phyloP scores from a whole-genome alignment of 805 yeast genomes.

The Novakomyces olei region DNA sequence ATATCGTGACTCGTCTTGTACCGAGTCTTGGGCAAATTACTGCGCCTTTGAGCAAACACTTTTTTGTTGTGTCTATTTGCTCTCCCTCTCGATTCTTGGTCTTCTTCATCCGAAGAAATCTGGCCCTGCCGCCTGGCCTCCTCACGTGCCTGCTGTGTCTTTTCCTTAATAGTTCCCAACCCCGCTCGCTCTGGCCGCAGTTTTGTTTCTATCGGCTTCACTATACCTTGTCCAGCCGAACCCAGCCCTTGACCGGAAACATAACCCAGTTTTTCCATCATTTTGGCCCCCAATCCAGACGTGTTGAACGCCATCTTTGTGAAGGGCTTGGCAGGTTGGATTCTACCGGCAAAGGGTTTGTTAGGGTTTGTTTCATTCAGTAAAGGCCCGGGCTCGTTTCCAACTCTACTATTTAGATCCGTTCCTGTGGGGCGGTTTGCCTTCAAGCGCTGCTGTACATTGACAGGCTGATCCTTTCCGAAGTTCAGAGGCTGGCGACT shows the following conservation, averaged over 20 bases:
- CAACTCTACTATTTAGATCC: too few species aligned
- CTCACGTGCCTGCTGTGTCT: slow-evolving; percentile 12
- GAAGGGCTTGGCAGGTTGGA: neutral
- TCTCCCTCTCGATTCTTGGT: slow-evolving; percentile 6
- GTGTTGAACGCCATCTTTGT: neutral
- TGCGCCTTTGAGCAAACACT: slow-evolving; percentile 6
- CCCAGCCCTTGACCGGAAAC: slow-evolving; percentile 75
- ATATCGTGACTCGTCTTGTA: slow-evolving; percentile 14
- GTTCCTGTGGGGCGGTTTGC: too few species aligned
- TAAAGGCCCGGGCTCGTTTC: too few species aligned
- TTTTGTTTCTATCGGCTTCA: slow-evolving; percentile 54
- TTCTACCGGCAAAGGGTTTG: neutral
- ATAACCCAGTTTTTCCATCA: slow-evolving; percentile 73
- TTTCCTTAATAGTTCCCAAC: slow-evolving; percentile 38
- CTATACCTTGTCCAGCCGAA: slow-evolving; percentile 42
- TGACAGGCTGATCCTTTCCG: neutral
- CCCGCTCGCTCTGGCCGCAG: slow-evolving; percentile 49
- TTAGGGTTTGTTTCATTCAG: too few species aligned
- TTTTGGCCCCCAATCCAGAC: slow-evolving; percentile 58
- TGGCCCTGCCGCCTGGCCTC: slow-evolving; percentile 11
- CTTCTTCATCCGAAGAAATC: slow-evolving; percentile 7
- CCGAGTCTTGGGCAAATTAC: slow-evolving; percentile 9
- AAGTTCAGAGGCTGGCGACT: neutral
- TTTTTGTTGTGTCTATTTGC: neutral
- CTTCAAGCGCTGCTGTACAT: too few species aligned